These are phyloP conservation scores for Plasmodium gonderi DNA, from an alignment of 169 alveolate genomes.

Conservation along the genomic window DNA sequence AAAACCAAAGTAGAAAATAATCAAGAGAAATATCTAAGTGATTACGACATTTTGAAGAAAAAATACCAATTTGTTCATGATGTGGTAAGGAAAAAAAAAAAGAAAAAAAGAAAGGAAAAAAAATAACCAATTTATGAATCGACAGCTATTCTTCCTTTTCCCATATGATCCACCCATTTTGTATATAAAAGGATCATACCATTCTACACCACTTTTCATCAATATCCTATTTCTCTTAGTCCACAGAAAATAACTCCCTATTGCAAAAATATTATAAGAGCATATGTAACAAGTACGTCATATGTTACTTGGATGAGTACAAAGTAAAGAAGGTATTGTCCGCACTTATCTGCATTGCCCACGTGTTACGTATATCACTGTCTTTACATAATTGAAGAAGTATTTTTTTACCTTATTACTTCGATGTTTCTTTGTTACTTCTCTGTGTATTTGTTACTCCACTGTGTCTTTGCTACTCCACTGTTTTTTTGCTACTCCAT, in stretches of 20 bases:
- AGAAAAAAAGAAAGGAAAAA: too few species aligned
- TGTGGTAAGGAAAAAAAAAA: slow-evolving; percentile 8
- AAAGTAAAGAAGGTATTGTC: slow-evolving; percentile 11
- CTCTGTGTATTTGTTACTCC: too few species aligned
- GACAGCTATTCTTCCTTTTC: too few species aligned
- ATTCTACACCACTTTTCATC: too few species aligned
- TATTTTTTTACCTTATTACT: neutral
- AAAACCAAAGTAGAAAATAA: slow-evolving; percentile 14
- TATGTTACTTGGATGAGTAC: slow-evolving; percentile 43
- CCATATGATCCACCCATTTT: too few species aligned
- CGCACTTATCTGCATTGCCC: neutral
- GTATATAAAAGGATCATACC: too few species aligned
- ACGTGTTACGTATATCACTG: neutral
- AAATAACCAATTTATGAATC: too few species aligned
- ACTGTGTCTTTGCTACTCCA: too few species aligned
- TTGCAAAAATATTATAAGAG: slow-evolving; percentile 58
- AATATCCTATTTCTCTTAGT: slow-evolving; percentile 14
- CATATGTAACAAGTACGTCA: slow-evolving; percentile 55
- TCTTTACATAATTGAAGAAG: neutral
- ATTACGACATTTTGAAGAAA: slow-evolving; percentile 38
- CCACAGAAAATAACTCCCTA: slow-evolving; percentile 49
- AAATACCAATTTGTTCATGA: slow-evolving; percentile 50
- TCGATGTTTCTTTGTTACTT: too few species aligned
- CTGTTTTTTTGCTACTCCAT: too few species aligned
- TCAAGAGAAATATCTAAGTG: slow-evolving; percentile 7